A percentile compares a stretch with the other conserved stretches of the same genome.
Evolutionary conservation across 192 early-diverging fungal species (phyloP).

Genomic region (Coemansia sp.): DNA sequence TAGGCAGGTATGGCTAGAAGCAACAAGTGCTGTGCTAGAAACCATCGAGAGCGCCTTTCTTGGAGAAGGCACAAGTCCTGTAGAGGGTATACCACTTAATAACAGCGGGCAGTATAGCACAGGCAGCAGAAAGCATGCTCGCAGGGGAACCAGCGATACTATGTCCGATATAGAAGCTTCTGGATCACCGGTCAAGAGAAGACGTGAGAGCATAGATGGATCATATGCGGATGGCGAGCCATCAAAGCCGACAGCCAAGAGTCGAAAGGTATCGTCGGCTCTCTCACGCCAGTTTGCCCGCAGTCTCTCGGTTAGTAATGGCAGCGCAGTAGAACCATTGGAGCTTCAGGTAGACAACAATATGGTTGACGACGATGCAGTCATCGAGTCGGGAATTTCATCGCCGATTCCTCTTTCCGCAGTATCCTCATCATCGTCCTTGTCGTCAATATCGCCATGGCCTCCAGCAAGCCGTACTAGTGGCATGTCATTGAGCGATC

Average conservation of each 20-base stretch:
- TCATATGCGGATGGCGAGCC: conserved; percentile 9
- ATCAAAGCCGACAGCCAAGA: conserved; percentile 28
- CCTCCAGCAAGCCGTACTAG: conserved; percentile 1
- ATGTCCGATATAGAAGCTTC: conserved; percentile 41
- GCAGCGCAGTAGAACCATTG: background rate
- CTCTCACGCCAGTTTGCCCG: conserved; percentile 51
- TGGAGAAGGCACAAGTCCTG: conserved; percentile 18
- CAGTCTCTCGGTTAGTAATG: conserved; percentile 40
- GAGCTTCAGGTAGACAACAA: background rate
- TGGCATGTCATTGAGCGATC: background rate
- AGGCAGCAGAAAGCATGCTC: conserved; percentile 29
- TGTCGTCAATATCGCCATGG: conserved; percentile 15
- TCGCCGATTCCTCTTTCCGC: conserved; percentile 13
- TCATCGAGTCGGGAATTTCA: background rate
- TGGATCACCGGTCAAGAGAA: conserved; percentile 37
- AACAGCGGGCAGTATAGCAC: conserved; percentile 1
- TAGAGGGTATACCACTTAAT: background rate
- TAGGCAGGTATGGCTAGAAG: conserved; percentile 23
- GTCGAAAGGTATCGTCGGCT: conserved; percentile 34
- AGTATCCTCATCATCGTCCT: conserved; percentile 21
- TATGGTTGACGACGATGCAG: background rate
- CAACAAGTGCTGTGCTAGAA: conserved; percentile 27
- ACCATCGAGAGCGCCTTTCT: conserved; percentile 41
- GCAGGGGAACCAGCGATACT: conserved; percentile 34
- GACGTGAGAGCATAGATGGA: conserved; percentile 39